These are phyloP conservation scores for Maudiozyma pseudohumilis DNA, from an alignment of 805 yeast genomes.

Conservation along the genomic window DNA sequence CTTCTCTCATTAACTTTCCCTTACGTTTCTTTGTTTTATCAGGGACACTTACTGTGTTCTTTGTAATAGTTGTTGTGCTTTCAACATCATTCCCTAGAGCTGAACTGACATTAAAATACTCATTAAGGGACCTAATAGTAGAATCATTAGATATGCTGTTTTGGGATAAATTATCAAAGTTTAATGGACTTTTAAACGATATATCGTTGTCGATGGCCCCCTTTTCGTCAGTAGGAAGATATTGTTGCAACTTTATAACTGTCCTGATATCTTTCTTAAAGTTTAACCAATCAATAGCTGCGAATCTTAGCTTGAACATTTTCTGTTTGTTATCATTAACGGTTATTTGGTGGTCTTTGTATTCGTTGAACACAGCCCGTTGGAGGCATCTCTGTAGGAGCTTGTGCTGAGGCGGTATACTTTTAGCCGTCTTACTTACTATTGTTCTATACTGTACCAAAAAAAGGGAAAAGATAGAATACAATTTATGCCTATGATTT, in stretches of 20 bases:
- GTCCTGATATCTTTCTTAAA: conserved; percentile 30
- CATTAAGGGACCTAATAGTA: not conserved
- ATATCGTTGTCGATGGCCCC: not conserved
- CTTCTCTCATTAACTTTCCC: conserved; percentile 1
- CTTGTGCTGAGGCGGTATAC: not conserved
- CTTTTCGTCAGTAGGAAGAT: not conserved
- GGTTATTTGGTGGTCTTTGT: conserved; percentile 29
- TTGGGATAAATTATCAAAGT: conserved; percentile 1
- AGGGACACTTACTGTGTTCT: not conserved
- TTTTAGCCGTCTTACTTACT: not conserved
- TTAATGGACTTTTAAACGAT: conserved; percentile 1
- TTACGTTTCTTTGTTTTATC: not conserved
- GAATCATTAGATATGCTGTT: not conserved
- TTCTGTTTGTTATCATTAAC: conserved; percentile 30
- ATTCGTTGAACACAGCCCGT: conserved; percentile 46
- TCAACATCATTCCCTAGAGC: too few relatives aligned
- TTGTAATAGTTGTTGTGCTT: not conserved
- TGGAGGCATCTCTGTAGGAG: conserved; percentile 30
- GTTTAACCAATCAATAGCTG: conserved; percentile 82
- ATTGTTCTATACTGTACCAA: conserved; percentile 46
- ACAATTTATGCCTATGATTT: conserved; percentile 47
- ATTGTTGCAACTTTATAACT: not conserved
- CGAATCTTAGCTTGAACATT: conserved; percentile 42
- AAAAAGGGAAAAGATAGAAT: conserved; percentile 40
- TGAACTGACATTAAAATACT: too few relatives aligned